Conservation (phyloP, 2,329 filamentous ascomycete species). For the Coleophoma crateriformis region DNA sequence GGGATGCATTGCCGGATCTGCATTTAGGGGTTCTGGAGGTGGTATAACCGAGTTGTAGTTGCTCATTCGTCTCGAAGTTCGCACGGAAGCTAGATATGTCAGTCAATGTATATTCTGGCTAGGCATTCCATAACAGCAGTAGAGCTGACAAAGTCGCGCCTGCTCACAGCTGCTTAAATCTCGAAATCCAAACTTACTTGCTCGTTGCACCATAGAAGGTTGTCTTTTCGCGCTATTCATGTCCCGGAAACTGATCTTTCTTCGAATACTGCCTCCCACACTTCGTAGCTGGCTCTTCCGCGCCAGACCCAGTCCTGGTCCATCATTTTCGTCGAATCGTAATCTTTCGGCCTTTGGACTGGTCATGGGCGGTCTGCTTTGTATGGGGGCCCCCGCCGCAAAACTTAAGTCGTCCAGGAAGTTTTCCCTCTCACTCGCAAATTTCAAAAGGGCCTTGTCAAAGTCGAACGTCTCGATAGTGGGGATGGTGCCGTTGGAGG, state of each 20-base stretch:
- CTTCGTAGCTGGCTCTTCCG: conserved; percentile 33
- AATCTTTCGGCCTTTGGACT: conserved; percentile 79
- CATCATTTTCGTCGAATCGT: conserved; percentile 62
- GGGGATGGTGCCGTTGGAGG: conserved; percentile 10
- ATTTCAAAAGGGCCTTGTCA: conserved; percentile 87
- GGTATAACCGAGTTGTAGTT: conserved; percentile 99
- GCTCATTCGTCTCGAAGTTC: conserved; percentile 83
- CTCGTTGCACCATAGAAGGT: conserved; percentile 62
- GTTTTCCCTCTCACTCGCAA: conserved; percentile 88
- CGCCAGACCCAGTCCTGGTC: conserved; percentile 4
- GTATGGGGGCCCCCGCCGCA: conserved; percentile 67
- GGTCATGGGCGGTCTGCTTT: conserved; percentile 64
- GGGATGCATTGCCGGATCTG: conserved; percentile 90
- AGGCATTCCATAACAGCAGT: too few species aligned
- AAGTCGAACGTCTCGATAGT: conserved; percentile 74
- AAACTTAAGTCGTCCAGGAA: conserved; percentile 92
- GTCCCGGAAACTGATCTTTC: conserved; percentile 87
- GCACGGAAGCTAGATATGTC: conserved; percentile 50
- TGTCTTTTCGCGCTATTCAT: conserved; percentile 94
- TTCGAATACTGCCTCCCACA: conserved; percentile 79
- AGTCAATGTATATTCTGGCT: too few species aligned
- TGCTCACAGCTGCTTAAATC: too few species aligned
- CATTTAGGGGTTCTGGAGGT: conserved; percentile 81
- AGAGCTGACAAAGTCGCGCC: too few species aligned
- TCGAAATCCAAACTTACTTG: conserved; percentile 49